Evolutionary conservation across 1,284 basidiomycete genomes (phyloP), one percentile per base, ranked within the genome.

Genomic region (Lignosus rhinocerotis): DNA sequence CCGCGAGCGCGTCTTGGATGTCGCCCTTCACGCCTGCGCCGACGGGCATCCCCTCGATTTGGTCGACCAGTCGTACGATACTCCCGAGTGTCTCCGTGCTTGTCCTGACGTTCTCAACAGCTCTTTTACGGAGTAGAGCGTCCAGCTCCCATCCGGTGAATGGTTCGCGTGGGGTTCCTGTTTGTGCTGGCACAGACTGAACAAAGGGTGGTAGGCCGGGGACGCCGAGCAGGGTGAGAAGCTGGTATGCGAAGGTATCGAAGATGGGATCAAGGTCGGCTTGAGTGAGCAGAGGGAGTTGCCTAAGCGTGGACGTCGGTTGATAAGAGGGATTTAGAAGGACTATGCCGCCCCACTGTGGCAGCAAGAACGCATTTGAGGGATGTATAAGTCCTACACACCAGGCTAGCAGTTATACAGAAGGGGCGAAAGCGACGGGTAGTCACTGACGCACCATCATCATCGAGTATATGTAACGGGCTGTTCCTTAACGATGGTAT

Each of bases 341-440:
- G 54, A 92, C 83, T 48, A 99, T 91, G 14, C 94, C 90, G 42
- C 97, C 96, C 89, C 94, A 97, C 74, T 98, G 96, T 0, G 97
- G 96, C 1, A 97, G 80, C 25, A 98, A 81, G 79, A 98, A 99
- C 9, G 90, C 85, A 52, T 77, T 82, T 83, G 85, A 25, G 71
- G 70, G 17, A 80, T 80, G 2, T 74, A 73, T 9, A 61, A 67
- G 36, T 75, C 83, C 86, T 58, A 25, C 25, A 25, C 25, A 25
- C 25, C 25, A 25, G 60, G 36, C 17, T 10, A 31, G 11, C 19
- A 44, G 9, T 42, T 31, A 36, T 11, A 41, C 47, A 31, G 17
- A 11, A 14, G 41, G 8, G 36, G 16, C 43, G 21, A 5, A 30
- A 21, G 14, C 21, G n/a, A 16, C 30, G 51, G 2, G 21, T 42